A percentile compares a stretch with the other conserved stretches of the same genome.
These are phyloP conservation scores for Erigeron canadensis DNA, from an alignment of 129 eudicot species.

Conservation along the genomic window DNA sequence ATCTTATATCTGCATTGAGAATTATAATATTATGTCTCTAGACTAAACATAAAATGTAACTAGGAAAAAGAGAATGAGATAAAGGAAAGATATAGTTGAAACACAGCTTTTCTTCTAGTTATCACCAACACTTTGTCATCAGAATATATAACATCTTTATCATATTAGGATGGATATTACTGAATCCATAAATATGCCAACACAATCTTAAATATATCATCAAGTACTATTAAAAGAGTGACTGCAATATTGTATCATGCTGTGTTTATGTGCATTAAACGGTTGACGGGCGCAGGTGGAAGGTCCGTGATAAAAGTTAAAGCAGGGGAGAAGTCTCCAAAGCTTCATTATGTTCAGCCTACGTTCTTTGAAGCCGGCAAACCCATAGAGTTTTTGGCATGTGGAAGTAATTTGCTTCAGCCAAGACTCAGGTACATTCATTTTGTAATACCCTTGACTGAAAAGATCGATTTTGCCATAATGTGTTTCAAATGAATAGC, in stretches of 20 bases:
- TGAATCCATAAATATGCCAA: neutral
- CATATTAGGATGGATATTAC: neutral
- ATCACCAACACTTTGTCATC: neutral
- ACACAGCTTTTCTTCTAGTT: neutral
- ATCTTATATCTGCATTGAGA: neutral
- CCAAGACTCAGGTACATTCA: constrained; percentile 72
- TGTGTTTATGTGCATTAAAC: constrained; percentile 17
- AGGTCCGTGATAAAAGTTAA: constrained; percentile 55
- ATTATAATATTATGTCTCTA: neutral
- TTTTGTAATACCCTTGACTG: constrained; percentile 14
- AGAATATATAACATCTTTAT: neutral
- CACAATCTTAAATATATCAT: neutral
- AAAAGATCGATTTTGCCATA: neutral
- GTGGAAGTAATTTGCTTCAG: constrained; percentile 87
- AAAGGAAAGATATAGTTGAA: neutral
- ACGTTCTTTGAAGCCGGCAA: constrained; percentile 89
- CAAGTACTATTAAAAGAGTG: neutral
- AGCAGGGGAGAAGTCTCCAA: constrained; percentile 52
- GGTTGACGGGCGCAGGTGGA: constrained; percentile 55
- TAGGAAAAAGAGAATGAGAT: neutral
- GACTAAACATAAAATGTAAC: constrained; percentile 14
- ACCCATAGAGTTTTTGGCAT: constrained; percentile 81
- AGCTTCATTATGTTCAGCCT: constrained; percentile 82
- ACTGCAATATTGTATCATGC: constrained; percentile 2
- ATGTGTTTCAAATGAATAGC: neutral